Evolutionary conservation across 1,139 yeast genomes (phyloP).

Genomic region (Saccharomyces hybrid): DNA sequence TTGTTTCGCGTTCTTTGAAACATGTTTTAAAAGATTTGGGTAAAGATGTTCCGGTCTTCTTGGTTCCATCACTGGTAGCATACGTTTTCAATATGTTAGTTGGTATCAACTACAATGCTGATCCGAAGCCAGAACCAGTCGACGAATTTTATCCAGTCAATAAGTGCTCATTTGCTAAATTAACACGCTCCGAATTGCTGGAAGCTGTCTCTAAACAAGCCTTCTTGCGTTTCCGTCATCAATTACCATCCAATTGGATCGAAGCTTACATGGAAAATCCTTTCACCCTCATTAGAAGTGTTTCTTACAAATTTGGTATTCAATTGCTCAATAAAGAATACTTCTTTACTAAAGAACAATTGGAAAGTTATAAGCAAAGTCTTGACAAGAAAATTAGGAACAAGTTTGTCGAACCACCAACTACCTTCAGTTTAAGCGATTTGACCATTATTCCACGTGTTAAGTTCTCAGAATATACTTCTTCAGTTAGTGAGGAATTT

Average conservation of each 20-base stretch:
- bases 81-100: conserved; percentile 71
- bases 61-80: conserved; percentile 53
- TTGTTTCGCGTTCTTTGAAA: conserved; percentile 72
- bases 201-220: conserved; percentile 47
- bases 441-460: conserved; percentile 66
- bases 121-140: conserved; percentile 40
- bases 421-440: conserved; percentile 52
- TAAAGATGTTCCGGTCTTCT: conserved; percentile 42
- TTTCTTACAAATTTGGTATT: conserved; percentile 74
- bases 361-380: conserved; percentile 35
- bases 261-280: conserved; percentile 32
- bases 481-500: conserved; percentile 68
- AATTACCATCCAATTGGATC: conserved; percentile 46
- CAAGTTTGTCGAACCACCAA: conserved; percentile 26
- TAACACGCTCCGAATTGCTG: conserved; percentile 41
- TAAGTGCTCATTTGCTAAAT: conserved; percentile 33
- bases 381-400: conserved; percentile 36
- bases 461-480: conserved; percentile 61
- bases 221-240: conserved; percentile 51
- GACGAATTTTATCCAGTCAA: conserved; percentile 40
- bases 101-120: conserved; percentile 40
- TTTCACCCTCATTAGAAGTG: conserved; percentile 55
- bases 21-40: conserved; percentile 56
- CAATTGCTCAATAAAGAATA: conserved; percentile 56
- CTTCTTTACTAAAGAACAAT: conserved; percentile 38